Evolutionary conservation across 768 basidiomycete species (phyloP), one percentile per base, ranked within the genome.

Genomic region (Pleurotus platypus): DNA sequence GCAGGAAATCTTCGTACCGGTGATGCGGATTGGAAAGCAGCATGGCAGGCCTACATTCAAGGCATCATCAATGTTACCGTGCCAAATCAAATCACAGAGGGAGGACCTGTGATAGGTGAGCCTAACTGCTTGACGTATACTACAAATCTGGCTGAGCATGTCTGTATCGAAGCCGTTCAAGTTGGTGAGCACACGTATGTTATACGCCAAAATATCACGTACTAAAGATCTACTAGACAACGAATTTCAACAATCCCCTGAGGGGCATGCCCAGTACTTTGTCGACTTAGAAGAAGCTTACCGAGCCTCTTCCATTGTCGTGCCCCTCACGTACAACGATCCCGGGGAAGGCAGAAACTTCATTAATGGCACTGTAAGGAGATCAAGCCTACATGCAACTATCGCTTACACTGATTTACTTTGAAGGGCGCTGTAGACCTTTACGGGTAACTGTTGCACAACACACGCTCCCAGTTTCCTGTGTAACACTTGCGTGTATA

Each of bases 251-350:
- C 86, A 90, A 59, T 77, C 62, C 40, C 69, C 69, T 11, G 66
- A 74, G 20, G 69, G 59, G 64, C 78, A 61, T 46, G 76, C 77
- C 6, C 77, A 81, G 61, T 89, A 90, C 67, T 90, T 90, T 50
- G 76, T 63, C 3, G 75, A 89, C 38, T 77, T 92, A 2, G 78
- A 88, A 65, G 70, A 66, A 5, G 78, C 74, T 6, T 87, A 85
- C 64, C 76, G 73, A 30, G 66, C 74, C 38, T 83, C 83, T 1
- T 69, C 74, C 11, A 84, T 90, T 42, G 82, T 82, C n/a, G 84
- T 90, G 30, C 89, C 86, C 37, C 68, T 90, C 58, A 90, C 89
- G 0, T 88, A 86, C 69, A 91, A 91, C 56, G 90, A 91, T 63
- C 80, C 85, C 0, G 80, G 79, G 1, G 63, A 77, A 67, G 75